Evolutionary conservation across 805 yeast genomes (phyloP).

Genomic region (Suhomyces pyralidae): DNA sequence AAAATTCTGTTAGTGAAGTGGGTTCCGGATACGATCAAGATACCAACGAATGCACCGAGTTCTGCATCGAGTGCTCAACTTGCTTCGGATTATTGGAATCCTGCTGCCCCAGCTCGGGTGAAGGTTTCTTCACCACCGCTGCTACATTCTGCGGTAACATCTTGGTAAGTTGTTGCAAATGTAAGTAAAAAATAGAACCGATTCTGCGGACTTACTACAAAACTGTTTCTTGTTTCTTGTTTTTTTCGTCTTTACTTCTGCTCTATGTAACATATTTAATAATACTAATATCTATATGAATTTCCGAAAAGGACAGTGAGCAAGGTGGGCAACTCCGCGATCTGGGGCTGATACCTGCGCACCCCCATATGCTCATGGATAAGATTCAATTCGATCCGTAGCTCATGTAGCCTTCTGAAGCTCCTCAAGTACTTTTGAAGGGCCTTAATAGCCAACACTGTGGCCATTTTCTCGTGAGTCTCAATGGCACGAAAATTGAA

Average conservation of each 20-base stretch:
- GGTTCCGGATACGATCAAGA: conserved; percentile 38
- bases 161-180: conserved; percentile 30
- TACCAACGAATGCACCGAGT: conserved; percentile 40
- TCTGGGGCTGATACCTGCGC: neutral
- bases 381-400: neutral
- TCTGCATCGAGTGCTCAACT: conserved; percentile 33
- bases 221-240: neutral
- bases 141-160: conserved; percentile 39
- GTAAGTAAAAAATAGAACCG: conserved; percentile 9
- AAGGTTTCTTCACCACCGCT: conserved; percentile 35
- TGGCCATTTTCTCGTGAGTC: neutral
- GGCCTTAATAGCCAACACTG: neutral
- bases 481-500: neutral
- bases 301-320: neutral
- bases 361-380: neutral
- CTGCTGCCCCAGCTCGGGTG: conserved; percentile 42
- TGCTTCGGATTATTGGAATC: conserved; percentile 41
- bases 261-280: neutral
- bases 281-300: neutral
- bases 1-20: conserved; percentile 20
- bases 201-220: neutral
- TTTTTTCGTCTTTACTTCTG: neutral
- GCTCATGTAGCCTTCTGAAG: neutral
- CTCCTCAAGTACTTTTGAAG: neutral
- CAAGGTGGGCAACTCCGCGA: neutral